Percentiles rank a stretch among this genome's conserved stretches.
Conservation (phyloP, 2,329 filamentous ascomycete species). For the Mycosphaerella sp. region DNA sequence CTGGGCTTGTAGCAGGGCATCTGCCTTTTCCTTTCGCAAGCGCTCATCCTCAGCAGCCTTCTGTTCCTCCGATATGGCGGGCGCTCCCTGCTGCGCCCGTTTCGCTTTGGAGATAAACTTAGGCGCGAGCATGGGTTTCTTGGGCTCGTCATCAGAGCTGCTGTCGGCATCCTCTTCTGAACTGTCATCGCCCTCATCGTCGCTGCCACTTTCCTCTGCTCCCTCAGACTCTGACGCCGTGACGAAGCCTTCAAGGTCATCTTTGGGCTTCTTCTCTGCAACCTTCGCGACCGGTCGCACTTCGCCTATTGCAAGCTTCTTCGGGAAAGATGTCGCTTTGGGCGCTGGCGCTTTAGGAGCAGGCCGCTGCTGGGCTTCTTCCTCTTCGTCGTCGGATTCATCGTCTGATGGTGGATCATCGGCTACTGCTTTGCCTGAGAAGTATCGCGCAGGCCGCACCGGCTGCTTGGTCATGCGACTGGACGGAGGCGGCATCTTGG, state of each 20-base stretch:
- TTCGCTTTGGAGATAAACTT: constrained; percentile 61
- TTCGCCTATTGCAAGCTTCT: constrained; percentile 37
- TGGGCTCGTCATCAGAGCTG: constrained; percentile 53
- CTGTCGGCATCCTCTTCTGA: constrained; percentile 53
- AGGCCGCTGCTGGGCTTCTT: constrained; percentile 40
- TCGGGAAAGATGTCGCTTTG: constrained; percentile 44
- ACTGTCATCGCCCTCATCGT: constrained; percentile 39
- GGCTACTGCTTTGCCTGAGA: constrained; percentile 69
- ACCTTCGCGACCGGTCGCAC: constrained; percentile 25
- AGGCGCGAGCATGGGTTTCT: constrained; percentile 54
- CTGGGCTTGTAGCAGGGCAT: constrained; percentile 81
- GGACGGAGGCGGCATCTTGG: constrained; percentile 57
- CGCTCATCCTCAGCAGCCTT: constrained; percentile 46
- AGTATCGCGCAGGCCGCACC: constrained; percentile 69
- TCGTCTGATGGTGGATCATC: constrained; percentile 41
- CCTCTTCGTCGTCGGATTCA: constrained; percentile 49
- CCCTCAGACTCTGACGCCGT: constrained; percentile 46
- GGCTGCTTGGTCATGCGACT: constrained; percentile 88
- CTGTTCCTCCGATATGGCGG: constrained; percentile 35
- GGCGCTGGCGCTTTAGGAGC: constrained; percentile 35
- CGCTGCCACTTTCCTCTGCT: constrained; percentile 34
- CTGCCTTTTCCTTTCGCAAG: constrained; percentile 62
- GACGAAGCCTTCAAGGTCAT: constrained; percentile 50
- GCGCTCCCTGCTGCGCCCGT: constrained; percentile 39
- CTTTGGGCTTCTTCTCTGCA: constrained; percentile 27